Base-by-base conservation (phyloP, 495 filamentous ascomycete genomes). In the Stereocaulon alpinum region DNA sequence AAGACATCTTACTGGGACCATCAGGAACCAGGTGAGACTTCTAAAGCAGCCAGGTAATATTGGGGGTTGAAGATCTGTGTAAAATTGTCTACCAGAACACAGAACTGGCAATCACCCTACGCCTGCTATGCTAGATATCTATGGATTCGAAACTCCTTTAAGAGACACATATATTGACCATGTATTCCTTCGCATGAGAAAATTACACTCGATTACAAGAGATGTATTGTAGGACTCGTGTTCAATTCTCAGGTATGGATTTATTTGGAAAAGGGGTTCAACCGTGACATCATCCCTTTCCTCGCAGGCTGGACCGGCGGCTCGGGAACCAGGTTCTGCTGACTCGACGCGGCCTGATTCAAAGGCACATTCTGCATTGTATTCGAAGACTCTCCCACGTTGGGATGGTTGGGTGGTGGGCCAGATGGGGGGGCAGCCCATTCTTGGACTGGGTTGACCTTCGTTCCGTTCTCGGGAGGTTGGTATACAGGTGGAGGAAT, bases 401-500 rank as follows among this genome's bases (percentile, higher is more conserved):
- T 48, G 10, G 41, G 42, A 37, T 55, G 40, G 30, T 34, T 30
- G 1, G 63, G 59, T 40, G 52, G 66, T 12, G 66, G 52, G 11
- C 63, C 66, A 27, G 63, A 53, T 12, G 63, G 63, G 27, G 60
- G 57, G 17, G 44, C 56, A 45, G 52, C 58, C 42, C 45, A 64
- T 42, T 64, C 54, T 67, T 86, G 82, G 12, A 71, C 67, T 14
- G 81, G 79, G 60, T 84, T 74, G 18, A 78, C 70, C 71, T 88
- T 88, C 14, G 77, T 72, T 5, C 73, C 74, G 60, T 76, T 76
- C 5, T 70, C 69, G 2, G 83, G 80, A 11, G 75, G 72, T 41
- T 77, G 72, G 59, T 87, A 86, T 52, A 69, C 68, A 4, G 81
- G 79, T 22, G 81, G 81, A 1, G 76, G 72, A 5, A 72, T 62